Conservation (phyloP, 176 grass and related monocot species). For the Juncus effusus region DNA sequence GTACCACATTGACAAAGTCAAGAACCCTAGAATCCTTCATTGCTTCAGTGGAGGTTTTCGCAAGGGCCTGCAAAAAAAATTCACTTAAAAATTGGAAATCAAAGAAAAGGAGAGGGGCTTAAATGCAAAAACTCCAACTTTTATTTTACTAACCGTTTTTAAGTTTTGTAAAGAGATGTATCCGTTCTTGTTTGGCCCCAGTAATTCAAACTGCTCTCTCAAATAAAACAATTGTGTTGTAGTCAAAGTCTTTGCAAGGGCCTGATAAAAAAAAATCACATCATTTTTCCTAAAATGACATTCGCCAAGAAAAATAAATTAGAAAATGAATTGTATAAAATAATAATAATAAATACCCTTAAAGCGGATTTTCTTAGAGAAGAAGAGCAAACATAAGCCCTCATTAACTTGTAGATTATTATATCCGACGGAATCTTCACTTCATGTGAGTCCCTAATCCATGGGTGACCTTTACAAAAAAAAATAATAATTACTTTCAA, state of each 20-base stretch:
- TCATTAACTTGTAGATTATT: constrained; percentile 43
- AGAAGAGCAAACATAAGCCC: constrained; percentile 51
- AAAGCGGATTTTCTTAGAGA: constrained; percentile 48
- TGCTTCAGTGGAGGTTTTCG: constrained; percentile 37
- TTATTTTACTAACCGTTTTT: constrained; percentile 38
- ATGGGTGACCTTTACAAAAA: constrained; percentile 47
- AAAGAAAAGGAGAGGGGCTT: constrained; percentile 2
- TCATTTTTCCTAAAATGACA: too few relatives aligned
- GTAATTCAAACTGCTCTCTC: constrained; percentile 38
- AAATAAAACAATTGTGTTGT: constrained; percentile 40
- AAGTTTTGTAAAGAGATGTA: constrained; percentile 49
- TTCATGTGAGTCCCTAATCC: constrained; percentile 41
- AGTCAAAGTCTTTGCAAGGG: constrained; percentile 56
- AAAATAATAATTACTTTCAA: constrained; percentile 12
- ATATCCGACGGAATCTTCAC: constrained; percentile 50
- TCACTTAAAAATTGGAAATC: not conserved
- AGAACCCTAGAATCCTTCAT: constrained; percentile 46
- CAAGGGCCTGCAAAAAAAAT: constrained; percentile 32
- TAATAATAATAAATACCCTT: constrained; percentile 25
- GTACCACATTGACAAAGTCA: constrained; percentile 40
- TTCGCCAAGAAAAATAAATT: constrained; percentile 9
- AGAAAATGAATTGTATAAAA: constrained; percentile 7
- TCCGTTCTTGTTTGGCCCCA: constrained; percentile 48
- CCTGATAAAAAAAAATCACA: constrained; percentile 25
- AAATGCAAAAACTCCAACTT: not conserved